Conservation (phyloP, 768 basidiomycete species). For the Russula ochroleuca region DNA sequence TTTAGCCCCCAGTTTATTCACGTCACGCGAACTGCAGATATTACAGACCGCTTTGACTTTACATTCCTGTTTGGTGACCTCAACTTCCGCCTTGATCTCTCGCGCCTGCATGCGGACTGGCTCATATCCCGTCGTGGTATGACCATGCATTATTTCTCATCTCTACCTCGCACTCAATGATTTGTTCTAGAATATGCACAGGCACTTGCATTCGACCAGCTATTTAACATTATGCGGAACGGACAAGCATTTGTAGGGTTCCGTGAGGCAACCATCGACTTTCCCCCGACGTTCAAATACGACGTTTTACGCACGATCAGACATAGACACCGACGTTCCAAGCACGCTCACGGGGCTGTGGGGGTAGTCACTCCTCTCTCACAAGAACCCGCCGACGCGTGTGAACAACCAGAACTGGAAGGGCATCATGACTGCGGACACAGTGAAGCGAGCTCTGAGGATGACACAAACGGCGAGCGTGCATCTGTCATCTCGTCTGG, state of each 20-base stretch:
- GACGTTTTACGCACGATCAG: constrained; percentile 64
- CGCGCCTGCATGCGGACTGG: constrained; percentile 93
- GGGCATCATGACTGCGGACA: constrained; percentile 31
- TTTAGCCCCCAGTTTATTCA: constrained; percentile 7
- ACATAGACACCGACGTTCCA: constrained; percentile 42
- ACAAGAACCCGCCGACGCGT: constrained; percentile 1
- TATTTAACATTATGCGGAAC: constrained; percentile 70
- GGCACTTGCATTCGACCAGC: constrained; percentile 87
- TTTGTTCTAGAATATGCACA: constrained; percentile 63
- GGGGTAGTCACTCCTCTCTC: constrained; percentile 1
- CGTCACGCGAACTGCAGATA: constrained; percentile 45
- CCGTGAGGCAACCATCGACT: constrained; percentile 71
- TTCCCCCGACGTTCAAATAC: constrained; percentile 94
- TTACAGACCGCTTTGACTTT: constrained; percentile 86
- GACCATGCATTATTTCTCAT: constrained; percentile 10
- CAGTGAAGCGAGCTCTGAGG: constrained; percentile 33
- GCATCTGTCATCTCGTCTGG: constrained; percentile 53
- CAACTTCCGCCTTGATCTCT: constrained; percentile 86
- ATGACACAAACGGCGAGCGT: constrained; percentile 41
- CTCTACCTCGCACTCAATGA: background rate
- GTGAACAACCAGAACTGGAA: constrained; percentile 36
- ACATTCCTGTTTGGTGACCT: constrained; percentile 88
- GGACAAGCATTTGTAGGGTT: constrained; percentile 72
- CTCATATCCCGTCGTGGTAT: constrained; percentile 75
- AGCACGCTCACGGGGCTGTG: constrained; percentile 32